These are phyloP conservation scores for Tetradesmus lagerheimii DNA, from an alignment of 139 green algal species.

Conservation along the genomic window DNA sequence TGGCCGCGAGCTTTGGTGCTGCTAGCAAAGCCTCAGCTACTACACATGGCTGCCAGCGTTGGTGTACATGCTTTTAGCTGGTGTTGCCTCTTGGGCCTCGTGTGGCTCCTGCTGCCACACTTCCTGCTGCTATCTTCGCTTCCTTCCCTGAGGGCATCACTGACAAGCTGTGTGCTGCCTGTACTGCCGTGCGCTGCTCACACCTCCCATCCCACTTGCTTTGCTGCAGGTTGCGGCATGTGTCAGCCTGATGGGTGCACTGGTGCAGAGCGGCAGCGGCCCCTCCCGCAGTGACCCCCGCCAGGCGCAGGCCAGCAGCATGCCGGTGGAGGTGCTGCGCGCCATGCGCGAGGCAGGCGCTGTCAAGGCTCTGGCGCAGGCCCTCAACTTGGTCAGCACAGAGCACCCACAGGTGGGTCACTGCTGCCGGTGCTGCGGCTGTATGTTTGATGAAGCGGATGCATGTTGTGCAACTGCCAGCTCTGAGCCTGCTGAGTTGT, in stretches of 20 bases:
- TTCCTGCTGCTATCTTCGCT: neutral
- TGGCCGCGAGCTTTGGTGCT: conserved; percentile 31
- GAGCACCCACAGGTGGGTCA: conserved; percentile 65
- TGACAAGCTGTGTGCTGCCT: neutral
- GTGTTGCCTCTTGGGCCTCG: neutral
- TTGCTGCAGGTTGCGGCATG: conserved; percentile 64
- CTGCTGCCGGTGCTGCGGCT: neutral
- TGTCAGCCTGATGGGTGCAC: conserved; percentile 56
- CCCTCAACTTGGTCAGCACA: conserved; percentile 69
- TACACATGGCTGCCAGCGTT: neutral
- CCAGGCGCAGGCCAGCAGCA: neutral
- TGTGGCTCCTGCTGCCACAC: neutral
- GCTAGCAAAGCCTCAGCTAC: neutral
- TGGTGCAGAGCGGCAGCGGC: conserved; percentile 47
- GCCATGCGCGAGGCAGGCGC: conserved; percentile 83
- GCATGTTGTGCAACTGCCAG: neutral
- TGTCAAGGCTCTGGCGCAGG: conserved; percentile 69
- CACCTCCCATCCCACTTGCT: neutral
- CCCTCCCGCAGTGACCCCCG: neutral
- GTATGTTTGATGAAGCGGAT: too few relatives aligned
- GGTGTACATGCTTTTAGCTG: neutral
- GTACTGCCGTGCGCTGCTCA: neutral
- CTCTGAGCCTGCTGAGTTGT: too few relatives aligned
- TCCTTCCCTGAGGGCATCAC: neutral
- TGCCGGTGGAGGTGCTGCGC: conserved; percentile 73